Evolutionary conservation across 2,329 filamentous ascomycete genomes (phyloP), one percentile per base, ranked within the genome.

Genomic region (Cladobotryum mycophilum): DNA sequence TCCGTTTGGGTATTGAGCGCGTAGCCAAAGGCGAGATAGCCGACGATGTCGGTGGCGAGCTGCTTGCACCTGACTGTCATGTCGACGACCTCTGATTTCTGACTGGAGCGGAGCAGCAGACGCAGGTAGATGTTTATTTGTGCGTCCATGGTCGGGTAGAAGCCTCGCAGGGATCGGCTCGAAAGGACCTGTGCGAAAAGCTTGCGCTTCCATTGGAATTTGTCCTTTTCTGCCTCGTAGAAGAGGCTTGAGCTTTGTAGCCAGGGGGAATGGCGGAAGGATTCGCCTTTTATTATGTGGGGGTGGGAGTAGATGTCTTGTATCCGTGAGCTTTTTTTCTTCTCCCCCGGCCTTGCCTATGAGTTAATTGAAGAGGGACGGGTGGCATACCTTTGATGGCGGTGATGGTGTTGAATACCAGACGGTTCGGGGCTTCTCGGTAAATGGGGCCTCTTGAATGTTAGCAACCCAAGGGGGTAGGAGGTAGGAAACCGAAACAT

Each of bases 11-110:
- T 48, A 3, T 34, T 30, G 11, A 48, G 18, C 5, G 46, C 17
- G 37, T 15, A 48, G 12, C 46, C 46, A 42, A 48, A 48, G 14
- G 46, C 46, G 15, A 48, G 46, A 7, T 41, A 5, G 3, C 46
- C 46, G 14, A 48, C 37, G 2, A 48, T 20, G 17, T 48, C 46
- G 20, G 41, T 20, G 20, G 11, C 46, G 14, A 48, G 46, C n/a
- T 15, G 37, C 22, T 48, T 36, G 25, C 15, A 42, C 7, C 5
- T 9, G 5, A 25, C n/a, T 8, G 18, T 42, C 46, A 48, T 42
- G 15, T 48, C 46, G 18, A 48, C 25, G 7, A n/a, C 30, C 8
- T 13, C 17, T 25, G 13, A 9, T 11, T 17, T 12, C 12, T 20
- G 30, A 8, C 13, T n/a, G 13, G 37, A 41, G 6, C 34, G 17